phyloP scores from a whole-genome alignment of 2,329 filamentous ascomycete genomes.

The Colletotrichum sp. region DNA sequence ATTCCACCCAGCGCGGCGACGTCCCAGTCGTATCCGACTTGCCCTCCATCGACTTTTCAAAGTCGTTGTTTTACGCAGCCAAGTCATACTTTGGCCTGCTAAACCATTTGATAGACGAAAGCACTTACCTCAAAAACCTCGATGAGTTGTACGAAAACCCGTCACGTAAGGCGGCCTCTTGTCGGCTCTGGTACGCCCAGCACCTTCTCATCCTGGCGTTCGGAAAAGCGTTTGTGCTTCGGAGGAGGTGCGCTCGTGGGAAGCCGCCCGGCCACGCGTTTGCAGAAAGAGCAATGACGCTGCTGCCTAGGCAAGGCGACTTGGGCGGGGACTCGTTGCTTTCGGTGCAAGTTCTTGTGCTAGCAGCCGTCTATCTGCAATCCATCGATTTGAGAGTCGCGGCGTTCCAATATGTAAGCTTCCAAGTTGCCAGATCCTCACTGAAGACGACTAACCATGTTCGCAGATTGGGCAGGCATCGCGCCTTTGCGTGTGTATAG shows the following conservation, averaged over 20 bases:
- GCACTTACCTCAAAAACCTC: background rate
- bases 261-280: background rate
- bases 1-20: background rate
- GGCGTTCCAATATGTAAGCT: background rate
- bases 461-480: background rate
- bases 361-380: background rate
- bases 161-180: background rate
- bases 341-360: background rate
- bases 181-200: conserved; percentile 1
- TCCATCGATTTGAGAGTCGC: background rate
- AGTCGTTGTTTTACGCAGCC: conserved; percentile 7
- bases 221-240: conserved; percentile 1
- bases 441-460: background rate
- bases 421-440: background rate
- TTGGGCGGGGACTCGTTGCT: background rate
- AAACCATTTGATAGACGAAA: background rate
- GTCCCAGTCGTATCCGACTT: background rate
- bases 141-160: background rate
- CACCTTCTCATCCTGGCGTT: conserved; percentile 15
- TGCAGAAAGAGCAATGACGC: background rate
- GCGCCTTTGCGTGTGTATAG: background rate
- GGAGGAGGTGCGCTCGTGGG: background rate
- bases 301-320: background rate
- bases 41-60: background rate
- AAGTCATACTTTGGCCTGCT: conserved; percentile 3